These are phyloP conservation scores for Marchantia polymorpha DNA, from an alignment of 225 moss, liverwort and hornwort genomes.

Conservation along the genomic window DNA sequence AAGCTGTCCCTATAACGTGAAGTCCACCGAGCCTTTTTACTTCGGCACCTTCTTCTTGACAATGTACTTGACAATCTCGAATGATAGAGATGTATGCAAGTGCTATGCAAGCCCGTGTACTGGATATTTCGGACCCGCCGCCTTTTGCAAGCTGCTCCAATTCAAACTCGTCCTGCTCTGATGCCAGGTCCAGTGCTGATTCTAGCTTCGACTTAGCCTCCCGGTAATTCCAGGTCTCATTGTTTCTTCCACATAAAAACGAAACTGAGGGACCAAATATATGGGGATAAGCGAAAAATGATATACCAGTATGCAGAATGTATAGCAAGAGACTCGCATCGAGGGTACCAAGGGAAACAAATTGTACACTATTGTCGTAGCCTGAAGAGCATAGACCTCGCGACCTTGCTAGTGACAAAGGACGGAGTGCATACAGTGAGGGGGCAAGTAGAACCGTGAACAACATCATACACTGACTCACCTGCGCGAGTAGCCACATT, in stretches of 20 bases:
- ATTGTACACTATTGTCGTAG: no score
- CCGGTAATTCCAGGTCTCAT: conserved; percentile 62
- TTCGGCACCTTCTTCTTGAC: conserved; percentile 76
- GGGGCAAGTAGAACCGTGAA: no score
- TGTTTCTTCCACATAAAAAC: conserved; percentile 51
- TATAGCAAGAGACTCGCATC: neutral
- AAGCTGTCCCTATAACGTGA: conserved; percentile 89
- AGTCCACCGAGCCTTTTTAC: conserved; percentile 91
- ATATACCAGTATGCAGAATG: neutral
- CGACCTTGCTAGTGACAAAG: neutral
- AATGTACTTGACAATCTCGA: conserved; percentile 78
- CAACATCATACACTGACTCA: neutral
- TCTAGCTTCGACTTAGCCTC: conserved; percentile 73
- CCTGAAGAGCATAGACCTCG: no score
- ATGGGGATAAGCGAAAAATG: neutral
- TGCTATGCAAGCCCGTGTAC: conserved; percentile 59
- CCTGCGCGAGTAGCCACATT: conserved; percentile 63
- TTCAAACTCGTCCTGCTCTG: conserved; percentile 55
- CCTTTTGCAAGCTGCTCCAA: conserved; percentile 56
- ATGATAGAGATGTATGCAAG: conserved; percentile 78
- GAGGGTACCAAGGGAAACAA: neutral
- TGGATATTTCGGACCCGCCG: conserved; percentile 52
- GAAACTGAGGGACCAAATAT: conserved; percentile 42
- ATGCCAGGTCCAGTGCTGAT: conserved; percentile 71
- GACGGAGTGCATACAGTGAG: no score